Evolutionary conservation across 257 asterid genomes (phyloP).

Genomic region (Solanum bulbocastanum): DNA sequence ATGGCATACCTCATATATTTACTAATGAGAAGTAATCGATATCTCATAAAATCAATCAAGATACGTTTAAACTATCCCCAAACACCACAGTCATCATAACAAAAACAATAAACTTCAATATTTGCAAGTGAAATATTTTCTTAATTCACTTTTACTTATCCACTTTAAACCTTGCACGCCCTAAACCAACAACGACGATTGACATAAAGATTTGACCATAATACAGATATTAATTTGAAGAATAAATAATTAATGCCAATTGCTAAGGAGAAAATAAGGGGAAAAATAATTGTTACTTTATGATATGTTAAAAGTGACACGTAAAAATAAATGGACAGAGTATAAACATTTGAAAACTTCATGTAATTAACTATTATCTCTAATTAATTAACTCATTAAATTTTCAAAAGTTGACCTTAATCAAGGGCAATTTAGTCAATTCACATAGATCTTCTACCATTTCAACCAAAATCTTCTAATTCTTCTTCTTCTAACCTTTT

Average conservation of each 20-base stretch:
- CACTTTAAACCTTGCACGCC: not conserved
- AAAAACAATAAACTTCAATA: too few relatives aligned
- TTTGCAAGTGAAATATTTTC: not conserved
- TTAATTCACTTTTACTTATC: not conserved
- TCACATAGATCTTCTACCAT: not conserved
- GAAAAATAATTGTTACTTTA: too few relatives aligned
- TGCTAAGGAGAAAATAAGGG: not conserved
- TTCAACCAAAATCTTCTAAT: not conserved
- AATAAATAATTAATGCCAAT: not conserved
- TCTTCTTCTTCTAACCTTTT: not conserved
- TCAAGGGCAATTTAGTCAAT: not conserved
- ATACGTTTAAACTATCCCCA: not conserved
- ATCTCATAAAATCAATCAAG: not conserved
- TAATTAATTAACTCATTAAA: not conserved
- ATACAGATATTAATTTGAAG: not conserved
- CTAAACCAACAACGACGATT: not conserved
- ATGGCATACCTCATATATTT: rapidly evolving
- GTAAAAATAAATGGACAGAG: not conserved
- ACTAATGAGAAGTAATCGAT: rapidly evolving
- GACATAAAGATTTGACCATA: not conserved
- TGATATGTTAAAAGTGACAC: too few relatives aligned
- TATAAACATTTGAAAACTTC: not conserved
- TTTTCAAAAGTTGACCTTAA: not conserved
- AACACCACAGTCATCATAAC: not conserved
- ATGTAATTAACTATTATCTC: not conserved